A percentile compares a stretch with the other conserved stretches of the same genome.
phyloP scores from a whole-genome alignment of 2,329 filamentous ascomycete species.

The Ophiocordyceps sinensis region DNA sequence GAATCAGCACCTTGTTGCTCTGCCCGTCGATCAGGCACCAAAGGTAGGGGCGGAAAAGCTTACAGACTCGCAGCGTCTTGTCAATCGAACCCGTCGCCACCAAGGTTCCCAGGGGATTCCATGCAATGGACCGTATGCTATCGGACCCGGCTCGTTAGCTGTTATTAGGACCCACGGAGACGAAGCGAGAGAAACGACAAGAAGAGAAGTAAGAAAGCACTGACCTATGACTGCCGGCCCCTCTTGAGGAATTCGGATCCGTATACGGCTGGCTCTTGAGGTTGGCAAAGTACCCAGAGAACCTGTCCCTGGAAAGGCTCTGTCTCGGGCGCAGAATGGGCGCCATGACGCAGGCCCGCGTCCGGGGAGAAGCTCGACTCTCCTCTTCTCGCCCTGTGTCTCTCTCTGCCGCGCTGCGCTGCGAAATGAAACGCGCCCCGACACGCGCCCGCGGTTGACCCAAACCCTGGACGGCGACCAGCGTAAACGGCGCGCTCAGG shows the following conservation, averaged over 20 bases:
- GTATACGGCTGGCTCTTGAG: slow-evolving; percentile 60
- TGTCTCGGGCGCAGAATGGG: slow-evolving; percentile 31
- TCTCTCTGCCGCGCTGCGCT: neutral
- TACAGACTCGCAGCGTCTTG: slow-evolving; percentile 59
- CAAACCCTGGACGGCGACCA: no score
- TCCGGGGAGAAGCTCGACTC: neutral
- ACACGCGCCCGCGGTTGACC: no score
- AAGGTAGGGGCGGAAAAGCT: slow-evolving; percentile 12
- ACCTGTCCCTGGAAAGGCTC: slow-evolving; percentile 53
- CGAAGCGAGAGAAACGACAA: no score
- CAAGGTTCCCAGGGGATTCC: slow-evolving; percentile 74
- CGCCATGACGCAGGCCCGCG: slow-evolving; percentile 17
- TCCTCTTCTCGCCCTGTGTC: neutral
- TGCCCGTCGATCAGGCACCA: neutral
- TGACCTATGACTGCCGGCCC: slow-evolving; percentile 41
- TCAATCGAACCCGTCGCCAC: slow-evolving; percentile 70
- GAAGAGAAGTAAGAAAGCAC: slow-evolving; percentile 11
- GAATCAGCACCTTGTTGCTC: neutral
- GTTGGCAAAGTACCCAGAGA: slow-evolving; percentile 49
- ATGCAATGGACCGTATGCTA: slow-evolving; percentile 70
- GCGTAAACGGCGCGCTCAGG: no score
- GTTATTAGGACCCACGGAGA: no score
- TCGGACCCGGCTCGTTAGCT: neutral
- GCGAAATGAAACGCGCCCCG: no score
- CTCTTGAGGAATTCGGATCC: slow-evolving; percentile 41